Evolutionary conservation across 257 asterid species (phyloP).

Genomic region (Jacaranda copaia): DNA sequence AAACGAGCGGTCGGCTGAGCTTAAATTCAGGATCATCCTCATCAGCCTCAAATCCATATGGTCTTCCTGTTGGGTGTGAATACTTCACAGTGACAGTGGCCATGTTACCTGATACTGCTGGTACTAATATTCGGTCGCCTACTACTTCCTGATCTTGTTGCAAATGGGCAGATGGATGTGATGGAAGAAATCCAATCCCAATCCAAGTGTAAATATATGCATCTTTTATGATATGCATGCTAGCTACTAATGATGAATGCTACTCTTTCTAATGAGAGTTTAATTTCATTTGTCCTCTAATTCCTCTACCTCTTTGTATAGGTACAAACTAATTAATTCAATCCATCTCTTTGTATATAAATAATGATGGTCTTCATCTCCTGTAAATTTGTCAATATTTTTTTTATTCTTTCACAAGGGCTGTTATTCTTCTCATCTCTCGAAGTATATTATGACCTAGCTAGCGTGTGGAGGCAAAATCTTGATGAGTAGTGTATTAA

Average conservation of each 20-base stretch:
- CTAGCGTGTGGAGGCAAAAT: neutral
- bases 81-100: constrained; percentile 91
- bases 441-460: too few species aligned
- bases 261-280: constrained; percentile 34
- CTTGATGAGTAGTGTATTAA: neutral
- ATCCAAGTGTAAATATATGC: constrained; percentile 55
- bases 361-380: constrained; percentile 24
- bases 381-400: constrained; percentile 30
- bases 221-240: constrained; percentile 25
- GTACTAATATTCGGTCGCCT: constrained; percentile 75
- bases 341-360: constrained; percentile 56
- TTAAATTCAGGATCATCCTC: constrained; percentile 48
- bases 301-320: constrained; percentile 43
- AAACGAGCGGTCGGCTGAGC: constrained; percentile 46
- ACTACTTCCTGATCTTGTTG: constrained; percentile 94
- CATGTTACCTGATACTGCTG: constrained; percentile 79
- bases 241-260: constrained; percentile 33
- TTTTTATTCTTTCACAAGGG: neutral
- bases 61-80: constrained; percentile 84
- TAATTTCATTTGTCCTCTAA: constrained; percentile 41
- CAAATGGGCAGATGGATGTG: constrained; percentile 70
- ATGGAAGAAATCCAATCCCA: constrained; percentile 62
- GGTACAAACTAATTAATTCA: constrained; percentile 41
- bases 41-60: constrained; percentile 43
- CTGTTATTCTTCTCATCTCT: too few species aligned